Evolutionary conservation across 2,329 filamentous ascomycete species (phyloP).

Genomic region (Fusarium torreyae): DNA sequence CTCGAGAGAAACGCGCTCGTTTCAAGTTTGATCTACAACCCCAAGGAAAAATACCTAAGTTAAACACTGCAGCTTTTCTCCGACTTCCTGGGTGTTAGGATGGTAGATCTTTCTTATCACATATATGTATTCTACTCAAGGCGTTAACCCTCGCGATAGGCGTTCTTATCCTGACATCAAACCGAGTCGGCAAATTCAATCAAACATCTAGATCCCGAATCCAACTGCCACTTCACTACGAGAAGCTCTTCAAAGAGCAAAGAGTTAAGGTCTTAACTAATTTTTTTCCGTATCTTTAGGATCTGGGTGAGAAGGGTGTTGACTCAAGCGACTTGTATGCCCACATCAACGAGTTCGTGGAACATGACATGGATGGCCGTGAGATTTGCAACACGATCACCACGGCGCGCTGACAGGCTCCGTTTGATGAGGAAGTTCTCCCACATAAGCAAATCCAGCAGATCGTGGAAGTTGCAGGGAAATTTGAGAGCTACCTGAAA

Average conservation of each 20-base stretch:
- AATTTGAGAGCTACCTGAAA: too few species aligned
- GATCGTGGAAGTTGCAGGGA: too few species aligned
- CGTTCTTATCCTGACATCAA: not conserved
- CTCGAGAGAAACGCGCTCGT: not conserved
- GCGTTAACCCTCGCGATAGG: not conserved
- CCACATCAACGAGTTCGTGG: too few species aligned
- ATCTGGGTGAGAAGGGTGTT: too few species aligned
- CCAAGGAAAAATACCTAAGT: fast-evolving
- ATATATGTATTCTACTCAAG: too few species aligned
- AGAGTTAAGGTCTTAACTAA: not conserved
- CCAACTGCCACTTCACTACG: not conserved
- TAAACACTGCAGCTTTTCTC: not conserved
- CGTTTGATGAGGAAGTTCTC: too few species aligned
- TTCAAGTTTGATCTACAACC: not conserved
- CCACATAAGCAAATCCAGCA: too few species aligned
- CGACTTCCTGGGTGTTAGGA: not conserved
- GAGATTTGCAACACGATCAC: too few species aligned
- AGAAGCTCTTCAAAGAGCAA: not conserved
- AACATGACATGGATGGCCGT: too few species aligned
- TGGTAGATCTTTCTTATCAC: too few species aligned
- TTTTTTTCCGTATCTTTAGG: not conserved
- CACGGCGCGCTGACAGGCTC: too few species aligned
- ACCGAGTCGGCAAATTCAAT: slow-evolving; percentile 1
- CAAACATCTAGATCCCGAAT: not conserved
- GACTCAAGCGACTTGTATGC: too few species aligned